Evolutionary conservation across 2,329 filamentous ascomycete species (phyloP), one percentile per base, ranked within the genome.

Genomic region (Coniella lustricola): DNA sequence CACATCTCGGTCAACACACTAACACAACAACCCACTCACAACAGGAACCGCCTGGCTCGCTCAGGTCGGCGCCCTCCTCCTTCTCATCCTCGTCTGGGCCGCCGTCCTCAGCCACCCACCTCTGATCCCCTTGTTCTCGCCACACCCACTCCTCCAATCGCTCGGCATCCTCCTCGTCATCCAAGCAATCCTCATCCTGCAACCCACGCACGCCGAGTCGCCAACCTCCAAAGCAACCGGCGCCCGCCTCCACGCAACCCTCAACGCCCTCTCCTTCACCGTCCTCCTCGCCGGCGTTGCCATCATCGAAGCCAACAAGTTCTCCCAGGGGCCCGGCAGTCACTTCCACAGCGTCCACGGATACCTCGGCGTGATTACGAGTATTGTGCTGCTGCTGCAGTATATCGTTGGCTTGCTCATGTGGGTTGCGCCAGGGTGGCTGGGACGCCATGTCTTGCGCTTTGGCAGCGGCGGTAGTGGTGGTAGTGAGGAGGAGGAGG

Each of bases 131-230:
- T 81, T 95, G 58, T 95, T 97, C 76, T 90, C 88, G 16, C 81
- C 84, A 8, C 91, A 97, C 66, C 91, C 91, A 7, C 82, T 96
- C 62, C 72, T 83, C 50, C 74, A 78, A 67, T 74, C 71, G 10
- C 56, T 85, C 49, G 90, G 82, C 42, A 66, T 95, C 50, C 74
- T 95, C 54, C 74, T 88, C 50, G 74, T 93, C 59, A 77, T 86
- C 16, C 85, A 96, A 72, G 85, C 84, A 48, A 81, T 90, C 55
- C 81, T 97, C 45, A 71, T 93, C 57, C 77, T 97, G 32, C 93
- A 98, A 65, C 93, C 91, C 2, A 95, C 91, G 0, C 79, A 86
- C 58, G 87, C 87, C 0, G n/a, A n/a, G n/a, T n/a, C n/a, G n/a
- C 71, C 82, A 2, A 66, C 73, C 14, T 87, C 95, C 68, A 96